Base-by-base conservation (phyloP, 129 eudicot genomes). In the Flaveria brownii region DNA sequence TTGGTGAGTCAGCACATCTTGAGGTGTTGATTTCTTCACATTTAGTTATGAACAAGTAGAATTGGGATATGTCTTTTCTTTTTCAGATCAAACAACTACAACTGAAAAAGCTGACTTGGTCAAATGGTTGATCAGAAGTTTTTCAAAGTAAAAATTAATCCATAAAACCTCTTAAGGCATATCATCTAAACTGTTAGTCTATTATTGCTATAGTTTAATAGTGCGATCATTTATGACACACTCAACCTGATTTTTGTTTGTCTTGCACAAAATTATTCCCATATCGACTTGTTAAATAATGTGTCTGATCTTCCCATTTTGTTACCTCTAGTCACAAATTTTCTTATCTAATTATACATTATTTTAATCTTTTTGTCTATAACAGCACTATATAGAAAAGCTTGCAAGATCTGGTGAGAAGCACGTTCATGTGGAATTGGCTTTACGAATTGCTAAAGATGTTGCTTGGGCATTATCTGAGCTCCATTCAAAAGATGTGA, bases 401-500 rank as follows among this genome's bases (percentile, higher is more conserved):
- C 81, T 89, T 51, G 84, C 73, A 66, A 85, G 86, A 81, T 82
- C 79, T 5, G 96, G 97, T 50, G 90, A 86, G 84, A 89, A 83
- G 77, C 90, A 83, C 72, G 94, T 94, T 22, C 74, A 80, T 6
- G 61, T 81, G 43, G 84, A 71, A 15, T 68, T 91, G 80, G 83
- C 84, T 23, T 30, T 94, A 52, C 76, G 74, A 33, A 86, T 94
- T 33, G 89, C 88, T 50, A 87, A 86, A 75, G 97, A 94, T 80
- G 85, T 94, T 36, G 85, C 97, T 10, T 84, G 78, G 85, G 99
- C 96, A 23, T 72, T 94, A 83, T 50, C 82, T 12, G 99, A 91
- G 77, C 77, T 94, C n/a, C 99, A 94, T 81, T 81, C 90, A 9
- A 89, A 83, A 68, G 87, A 91, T 72, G 84, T 94, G 60, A 94